These are phyloP conservation scores for Reutealis trisperma DNA, from an alignment of 345 rosid genomes.

Conservation along the genomic window DNA sequence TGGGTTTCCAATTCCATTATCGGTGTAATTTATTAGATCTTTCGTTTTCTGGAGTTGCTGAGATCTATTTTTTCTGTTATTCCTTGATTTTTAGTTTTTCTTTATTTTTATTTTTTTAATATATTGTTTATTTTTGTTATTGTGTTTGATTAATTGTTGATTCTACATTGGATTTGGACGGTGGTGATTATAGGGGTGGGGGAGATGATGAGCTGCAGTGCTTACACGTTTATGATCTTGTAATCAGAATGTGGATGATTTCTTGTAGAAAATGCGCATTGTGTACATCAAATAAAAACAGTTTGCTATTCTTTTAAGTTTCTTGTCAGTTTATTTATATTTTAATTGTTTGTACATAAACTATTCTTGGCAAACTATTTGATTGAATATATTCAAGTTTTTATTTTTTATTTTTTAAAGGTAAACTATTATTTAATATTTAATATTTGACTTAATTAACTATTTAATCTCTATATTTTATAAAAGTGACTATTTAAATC, in stretches of 20 bases:
- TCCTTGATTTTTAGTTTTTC: constrained; percentile 17
- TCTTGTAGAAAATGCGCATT: constrained; percentile 32
- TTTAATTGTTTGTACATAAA: too few relatives aligned
- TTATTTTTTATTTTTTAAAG: too few relatives aligned
- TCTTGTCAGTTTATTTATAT: not conserved
- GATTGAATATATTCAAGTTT: too few relatives aligned
- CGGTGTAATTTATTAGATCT: constrained; percentile 26
- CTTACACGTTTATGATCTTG: constrained; percentile 28
- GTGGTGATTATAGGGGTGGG: constrained; percentile 13
- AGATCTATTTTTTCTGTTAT: constrained; percentile 22
- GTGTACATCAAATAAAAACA: constrained; percentile 42
- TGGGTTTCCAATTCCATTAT: not conserved
- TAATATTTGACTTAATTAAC: too few relatives aligned
- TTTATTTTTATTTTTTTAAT: not conserved
- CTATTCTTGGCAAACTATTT: too few relatives aligned
- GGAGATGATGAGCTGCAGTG: constrained; percentile 8
- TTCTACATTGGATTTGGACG: not conserved
- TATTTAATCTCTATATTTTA: too few relatives aligned
- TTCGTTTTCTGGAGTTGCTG: constrained; percentile 11
- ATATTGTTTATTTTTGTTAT: not conserved
- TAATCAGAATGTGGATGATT: constrained; percentile 13
- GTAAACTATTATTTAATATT: too few relatives aligned
- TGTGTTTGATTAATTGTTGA: constrained; percentile 26
- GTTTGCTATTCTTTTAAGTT: constrained; percentile 36
- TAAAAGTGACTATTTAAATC: too few relatives aligned